phyloP scores from a whole-genome alignment of 106 monocot genomes.

The Dendrobium catenatum region DNA sequence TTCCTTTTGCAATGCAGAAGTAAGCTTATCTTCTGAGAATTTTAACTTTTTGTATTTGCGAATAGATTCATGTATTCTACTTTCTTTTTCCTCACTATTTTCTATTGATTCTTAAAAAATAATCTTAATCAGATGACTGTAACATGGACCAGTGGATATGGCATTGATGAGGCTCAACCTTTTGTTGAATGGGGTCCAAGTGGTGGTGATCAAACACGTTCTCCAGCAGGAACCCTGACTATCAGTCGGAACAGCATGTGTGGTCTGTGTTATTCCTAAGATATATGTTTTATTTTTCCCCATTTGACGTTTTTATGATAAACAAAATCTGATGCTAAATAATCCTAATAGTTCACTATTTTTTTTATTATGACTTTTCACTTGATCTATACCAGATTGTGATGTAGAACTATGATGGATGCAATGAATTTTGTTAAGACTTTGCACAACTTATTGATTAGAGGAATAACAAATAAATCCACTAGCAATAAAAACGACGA shows the following conservation, averaged over 20 bases:
- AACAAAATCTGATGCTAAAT: background rate
- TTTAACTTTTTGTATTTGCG: background rate
- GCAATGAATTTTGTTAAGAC: too few relatives aligned
- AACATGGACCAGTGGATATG: slow-evolving; percentile 99
- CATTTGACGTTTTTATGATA: background rate
- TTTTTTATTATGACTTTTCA: background rate
- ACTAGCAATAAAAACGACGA: too few relatives aligned
- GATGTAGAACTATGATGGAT: too few relatives aligned
- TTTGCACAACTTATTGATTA: too few relatives aligned
- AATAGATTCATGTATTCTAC: background rate
- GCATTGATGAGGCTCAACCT: slow-evolving; percentile 67
- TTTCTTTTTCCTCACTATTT: background rate
- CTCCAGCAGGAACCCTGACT: slow-evolving; percentile 84
- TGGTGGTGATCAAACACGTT: slow-evolving; percentile 31
- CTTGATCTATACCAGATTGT: background rate
- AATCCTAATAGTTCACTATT: background rate
- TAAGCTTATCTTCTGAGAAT: background rate
- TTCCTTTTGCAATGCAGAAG: too few relatives aligned
- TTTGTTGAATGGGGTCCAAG: slow-evolving; percentile 74
- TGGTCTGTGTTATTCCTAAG: slow-evolving; percentile 43
- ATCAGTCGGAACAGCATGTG: slow-evolving; percentile 81
- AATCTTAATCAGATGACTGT: slow-evolving; percentile 66
- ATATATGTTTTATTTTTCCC: background rate
- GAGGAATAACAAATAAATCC: too few relatives aligned
- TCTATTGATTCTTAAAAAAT: slow-evolving; percentile 6